A percentile compares a stretch with the other conserved stretches of the same genome.
phyloP scores from a whole-genome alignment of 441 rosid species.

The Capsella rubella region DNA sequence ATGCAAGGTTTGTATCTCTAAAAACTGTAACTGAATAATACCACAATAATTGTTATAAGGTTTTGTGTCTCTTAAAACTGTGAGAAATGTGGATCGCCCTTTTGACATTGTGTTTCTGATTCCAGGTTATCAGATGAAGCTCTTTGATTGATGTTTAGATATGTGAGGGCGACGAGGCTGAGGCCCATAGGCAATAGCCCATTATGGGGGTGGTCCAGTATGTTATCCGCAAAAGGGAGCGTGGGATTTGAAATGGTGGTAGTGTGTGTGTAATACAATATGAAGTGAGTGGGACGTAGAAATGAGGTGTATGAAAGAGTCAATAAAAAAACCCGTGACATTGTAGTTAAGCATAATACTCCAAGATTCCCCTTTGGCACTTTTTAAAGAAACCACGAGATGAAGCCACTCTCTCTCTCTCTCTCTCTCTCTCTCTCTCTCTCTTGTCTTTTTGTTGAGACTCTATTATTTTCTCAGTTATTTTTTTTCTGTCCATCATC shows the following conservation, averaged over 20 bases:
- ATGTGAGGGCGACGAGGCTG: background rate
- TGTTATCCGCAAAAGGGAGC: background rate
- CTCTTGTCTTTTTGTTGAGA: constrained; percentile 1
- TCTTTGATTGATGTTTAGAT: constrained; percentile 1
- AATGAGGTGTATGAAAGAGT: constrained; percentile 28
- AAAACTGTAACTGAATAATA: background rate
- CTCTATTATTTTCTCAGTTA: background rate
- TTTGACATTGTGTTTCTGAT: constrained; percentile 1
- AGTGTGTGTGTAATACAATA: constrained; percentile 14
- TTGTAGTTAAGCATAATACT: constrained; percentile 39
- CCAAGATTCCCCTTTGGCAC: constrained; percentile 45
- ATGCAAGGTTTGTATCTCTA: constrained; percentile 19
- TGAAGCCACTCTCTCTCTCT: constrained; percentile 32
- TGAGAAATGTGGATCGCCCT: background rate
- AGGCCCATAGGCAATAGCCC: constrained; percentile 32
- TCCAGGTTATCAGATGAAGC: background rate
- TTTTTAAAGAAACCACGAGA: constrained; percentile 41
- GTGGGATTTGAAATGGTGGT: constrained; percentile 16
- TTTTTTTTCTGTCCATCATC: background rate
- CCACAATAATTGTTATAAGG: background rate
- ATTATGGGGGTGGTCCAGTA: constrained; percentile 31
- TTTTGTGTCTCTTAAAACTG: constrained; percentile 8
- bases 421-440: background rate
- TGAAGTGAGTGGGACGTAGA: constrained; percentile 34
- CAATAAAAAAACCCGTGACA: constrained; percentile 40